phyloP scores from a whole-genome alignment of 208 protist species.

The Leishmania guyanensis region DNA sequence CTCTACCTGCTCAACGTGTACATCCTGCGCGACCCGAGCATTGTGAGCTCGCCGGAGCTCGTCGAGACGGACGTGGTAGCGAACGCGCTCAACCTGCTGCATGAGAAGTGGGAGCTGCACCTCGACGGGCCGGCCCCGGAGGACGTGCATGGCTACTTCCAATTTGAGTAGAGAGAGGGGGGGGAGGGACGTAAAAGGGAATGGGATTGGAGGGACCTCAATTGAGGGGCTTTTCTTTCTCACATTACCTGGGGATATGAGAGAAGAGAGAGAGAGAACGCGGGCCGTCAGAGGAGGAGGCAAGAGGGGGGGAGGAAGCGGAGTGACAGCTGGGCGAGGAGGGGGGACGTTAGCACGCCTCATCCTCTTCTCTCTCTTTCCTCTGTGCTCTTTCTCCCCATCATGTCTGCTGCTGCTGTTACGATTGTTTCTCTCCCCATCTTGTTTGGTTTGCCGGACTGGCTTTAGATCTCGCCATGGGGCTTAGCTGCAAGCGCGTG shows the following conservation, averaged over 20 bases:
- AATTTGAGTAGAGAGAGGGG: constrained; percentile 11
- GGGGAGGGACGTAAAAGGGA: not conserved
- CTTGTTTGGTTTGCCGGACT: not conserved
- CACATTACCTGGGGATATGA: not conserved
- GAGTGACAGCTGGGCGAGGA: not conserved
- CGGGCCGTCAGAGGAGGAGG: not conserved
- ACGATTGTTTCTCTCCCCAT: not conserved
- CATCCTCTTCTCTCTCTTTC: not conserved
- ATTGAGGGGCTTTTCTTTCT: constrained; percentile 1
- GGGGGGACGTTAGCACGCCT: not conserved
- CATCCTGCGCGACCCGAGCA: constrained; percentile 41
- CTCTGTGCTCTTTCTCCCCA: not conserved
- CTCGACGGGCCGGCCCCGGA: constrained; percentile 57
- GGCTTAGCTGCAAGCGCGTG: not conserved
- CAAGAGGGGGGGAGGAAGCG: not conserved
- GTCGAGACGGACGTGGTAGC: constrained; percentile 42
- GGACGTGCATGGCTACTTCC: constrained; percentile 65
- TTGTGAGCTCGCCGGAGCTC: constrained; percentile 24
- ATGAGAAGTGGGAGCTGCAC: constrained; percentile 74
- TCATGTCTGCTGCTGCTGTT: not conserved
- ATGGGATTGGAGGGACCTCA: not conserved
- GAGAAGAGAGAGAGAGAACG: not conserved
- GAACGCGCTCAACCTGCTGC: constrained; percentile 59
- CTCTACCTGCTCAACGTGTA: constrained; percentile 82
- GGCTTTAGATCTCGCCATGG: not conserved